Conservation (phyloP, 805 yeast species). For the Ogataea pini region DNA sequence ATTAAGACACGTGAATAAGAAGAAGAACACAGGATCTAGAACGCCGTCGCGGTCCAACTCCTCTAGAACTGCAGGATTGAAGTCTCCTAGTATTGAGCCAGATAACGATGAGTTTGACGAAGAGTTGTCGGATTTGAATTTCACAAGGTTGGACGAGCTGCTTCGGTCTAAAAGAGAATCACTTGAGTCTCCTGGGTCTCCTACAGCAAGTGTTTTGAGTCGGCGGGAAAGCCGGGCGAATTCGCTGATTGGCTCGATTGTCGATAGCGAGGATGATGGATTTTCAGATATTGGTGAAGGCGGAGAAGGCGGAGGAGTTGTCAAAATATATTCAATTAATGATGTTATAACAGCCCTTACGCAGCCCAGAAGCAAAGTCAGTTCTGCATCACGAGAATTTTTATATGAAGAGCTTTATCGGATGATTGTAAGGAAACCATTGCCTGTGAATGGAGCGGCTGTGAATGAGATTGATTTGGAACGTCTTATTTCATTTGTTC, state of each 20-base stretch:
- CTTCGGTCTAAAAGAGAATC: constrained; percentile 17
- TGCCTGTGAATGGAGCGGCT: constrained; percentile 21
- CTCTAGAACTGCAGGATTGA: constrained; percentile 15
- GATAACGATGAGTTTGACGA: constrained; percentile 24
- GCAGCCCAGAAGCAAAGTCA: constrained; percentile 44
- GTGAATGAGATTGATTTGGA: constrained; percentile 42
- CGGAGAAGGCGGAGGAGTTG: constrained; percentile 14
- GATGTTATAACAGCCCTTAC: constrained; percentile 47
- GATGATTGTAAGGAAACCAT: constrained; percentile 44
- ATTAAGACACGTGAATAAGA: constrained; percentile 11
- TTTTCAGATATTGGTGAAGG: constrained; percentile 9
- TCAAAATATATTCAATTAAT: constrained; percentile 36
- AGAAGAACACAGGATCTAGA: constrained; percentile 17
- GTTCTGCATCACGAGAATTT: constrained; percentile 48
- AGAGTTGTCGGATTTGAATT: constrained; percentile 23
- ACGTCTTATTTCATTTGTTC: constrained; percentile 38
- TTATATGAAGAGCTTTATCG: constrained; percentile 52
- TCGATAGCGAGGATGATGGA: constrained; percentile 16
- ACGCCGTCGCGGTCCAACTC: constrained; percentile 19
- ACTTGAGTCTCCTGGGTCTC: constrained; percentile 8
- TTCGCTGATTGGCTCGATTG: constrained; percentile 27
- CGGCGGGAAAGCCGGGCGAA: constrained; percentile 32
- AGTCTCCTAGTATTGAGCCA: constrained; percentile 16
- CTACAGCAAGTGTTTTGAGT: neutral
- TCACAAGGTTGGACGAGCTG: constrained; percentile 24